Conservation (phyloP, 2,329 filamentous ascomycete species). For the Pyrenophora seminiperda region DNA sequence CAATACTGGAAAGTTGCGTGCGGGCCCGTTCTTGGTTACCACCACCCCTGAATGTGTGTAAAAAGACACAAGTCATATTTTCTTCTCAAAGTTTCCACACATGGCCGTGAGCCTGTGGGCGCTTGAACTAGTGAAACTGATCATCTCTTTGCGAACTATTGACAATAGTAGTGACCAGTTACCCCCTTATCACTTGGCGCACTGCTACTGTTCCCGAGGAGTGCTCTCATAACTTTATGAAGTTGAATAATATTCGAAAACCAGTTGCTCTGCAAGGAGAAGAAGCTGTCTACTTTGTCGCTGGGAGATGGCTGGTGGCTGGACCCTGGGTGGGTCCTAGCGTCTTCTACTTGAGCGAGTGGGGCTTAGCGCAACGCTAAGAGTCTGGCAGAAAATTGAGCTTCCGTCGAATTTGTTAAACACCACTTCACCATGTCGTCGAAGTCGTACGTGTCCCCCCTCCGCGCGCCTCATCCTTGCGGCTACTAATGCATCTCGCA, state of each 20-base stretch:
- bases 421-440: slow-evolving; percentile 48
- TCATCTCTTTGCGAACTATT: too few relatives aligned
- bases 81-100: too few relatives aligned
- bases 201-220: not conserved
- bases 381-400: slow-evolving; percentile 20
- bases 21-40: too few relatives aligned
- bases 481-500: slow-evolving; percentile 50
- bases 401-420: slow-evolving; percentile 54
- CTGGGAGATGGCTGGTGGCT: not conserved
- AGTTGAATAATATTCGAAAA: not conserved
- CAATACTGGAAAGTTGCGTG: too few relatives aligned
- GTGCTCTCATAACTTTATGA: not conserved
- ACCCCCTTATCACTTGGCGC: too few relatives aligned
- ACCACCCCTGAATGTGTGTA: too few relatives aligned
- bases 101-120: too few relatives aligned
- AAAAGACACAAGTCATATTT: too few relatives aligned
- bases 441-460: slow-evolving; percentile 62
- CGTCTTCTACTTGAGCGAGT: not conserved
- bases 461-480: slow-evolving; percentile 56
- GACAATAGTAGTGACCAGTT: too few relatives aligned
- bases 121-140: too few relatives aligned
- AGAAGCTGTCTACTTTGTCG: not conserved
- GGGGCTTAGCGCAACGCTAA: slow-evolving; percentile 17
- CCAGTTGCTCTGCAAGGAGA: not conserved
- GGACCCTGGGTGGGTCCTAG: not conserved